phyloP scores from a whole-genome alignment of 2,329 filamentous ascomycete species.

The Elsinoe australis region DNA sequence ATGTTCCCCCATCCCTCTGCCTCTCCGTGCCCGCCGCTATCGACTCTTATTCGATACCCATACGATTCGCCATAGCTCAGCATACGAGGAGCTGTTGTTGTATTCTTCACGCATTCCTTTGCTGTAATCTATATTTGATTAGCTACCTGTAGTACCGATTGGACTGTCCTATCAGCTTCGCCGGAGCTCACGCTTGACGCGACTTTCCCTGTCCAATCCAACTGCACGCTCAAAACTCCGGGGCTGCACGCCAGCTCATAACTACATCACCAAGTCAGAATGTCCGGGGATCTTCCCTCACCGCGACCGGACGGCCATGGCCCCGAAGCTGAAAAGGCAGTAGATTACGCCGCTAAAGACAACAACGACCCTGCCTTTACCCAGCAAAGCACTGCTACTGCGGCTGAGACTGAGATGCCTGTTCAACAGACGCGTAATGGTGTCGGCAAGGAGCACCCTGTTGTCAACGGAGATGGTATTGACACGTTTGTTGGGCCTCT shows the following conservation, averaged over 20 bases:
- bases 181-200: too few relatives aligned
- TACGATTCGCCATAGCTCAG: too few relatives aligned
- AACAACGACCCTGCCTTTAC: constrained; percentile 13
- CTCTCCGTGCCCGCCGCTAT: too few relatives aligned
- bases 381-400: constrained; percentile 4
- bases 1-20: too few relatives aligned
- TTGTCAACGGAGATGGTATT: constrained; percentile 30
- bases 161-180: too few relatives aligned
- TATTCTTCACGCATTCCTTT: too few relatives aligned
- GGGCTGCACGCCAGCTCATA: too few relatives aligned
- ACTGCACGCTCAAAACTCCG: too few relatives aligned
- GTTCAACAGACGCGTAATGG: constrained; percentile 4
- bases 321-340: constrained; percentile 1
- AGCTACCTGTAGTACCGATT: too few relatives aligned
- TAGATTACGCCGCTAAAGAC: neutral
- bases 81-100: too few relatives aligned
- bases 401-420: constrained; percentile 10
- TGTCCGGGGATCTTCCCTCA: neutral
- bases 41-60: too few relatives aligned
- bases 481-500: constrained; percentile 65
- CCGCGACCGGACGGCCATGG: neutral
- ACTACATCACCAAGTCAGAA: neutral
- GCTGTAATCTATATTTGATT: too few relatives aligned
- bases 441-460: constrained; percentile 18
- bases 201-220: neutral